These are phyloP conservation scores for Penicillium sp. DNA, from an alignment of 2,329 filamentous ascomycete genomes.

Conservation along the genomic window DNA sequence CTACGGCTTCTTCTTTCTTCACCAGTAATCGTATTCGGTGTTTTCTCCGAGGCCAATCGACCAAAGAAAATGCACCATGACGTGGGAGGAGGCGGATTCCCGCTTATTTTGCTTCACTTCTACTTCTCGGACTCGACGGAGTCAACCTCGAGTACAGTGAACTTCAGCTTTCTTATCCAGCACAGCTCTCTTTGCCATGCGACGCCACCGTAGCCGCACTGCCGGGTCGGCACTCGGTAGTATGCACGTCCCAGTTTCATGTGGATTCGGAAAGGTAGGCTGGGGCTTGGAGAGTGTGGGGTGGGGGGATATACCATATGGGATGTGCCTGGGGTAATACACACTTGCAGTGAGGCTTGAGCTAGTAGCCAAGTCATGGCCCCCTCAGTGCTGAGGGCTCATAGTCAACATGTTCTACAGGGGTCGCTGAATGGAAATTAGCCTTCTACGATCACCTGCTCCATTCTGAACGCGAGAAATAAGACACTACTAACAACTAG, in stretches of 20 bases:
- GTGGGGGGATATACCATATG: background rate
- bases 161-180: background rate
- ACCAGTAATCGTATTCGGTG: background rate
- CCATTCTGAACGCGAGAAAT: background rate
- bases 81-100: background rate
- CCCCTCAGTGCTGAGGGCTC: background rate
- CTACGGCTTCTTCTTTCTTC: background rate
- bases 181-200: background rate
- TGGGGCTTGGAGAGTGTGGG: slow-evolving; percentile 2
- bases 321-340: background rate
- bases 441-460: too few relatives aligned
- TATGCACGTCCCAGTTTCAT: slow-evolving; percentile 17
- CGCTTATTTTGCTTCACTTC: background rate
- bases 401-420: background rate
- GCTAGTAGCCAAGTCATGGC: background rate
- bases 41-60: background rate
- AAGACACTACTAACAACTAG: background rate
- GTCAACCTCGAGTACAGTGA: background rate
- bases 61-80: background rate
- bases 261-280: background rate
- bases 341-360: too few relatives aligned
- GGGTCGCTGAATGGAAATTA: too few relatives aligned
- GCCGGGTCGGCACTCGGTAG: slow-evolving; percentile 23
- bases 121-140: background rate
- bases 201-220: slow-evolving; percentile 9